Evolutionary conservation across 2,329 filamentous ascomycete genomes (phyloP).

Genomic region (Venturia aucupariae): DNA sequence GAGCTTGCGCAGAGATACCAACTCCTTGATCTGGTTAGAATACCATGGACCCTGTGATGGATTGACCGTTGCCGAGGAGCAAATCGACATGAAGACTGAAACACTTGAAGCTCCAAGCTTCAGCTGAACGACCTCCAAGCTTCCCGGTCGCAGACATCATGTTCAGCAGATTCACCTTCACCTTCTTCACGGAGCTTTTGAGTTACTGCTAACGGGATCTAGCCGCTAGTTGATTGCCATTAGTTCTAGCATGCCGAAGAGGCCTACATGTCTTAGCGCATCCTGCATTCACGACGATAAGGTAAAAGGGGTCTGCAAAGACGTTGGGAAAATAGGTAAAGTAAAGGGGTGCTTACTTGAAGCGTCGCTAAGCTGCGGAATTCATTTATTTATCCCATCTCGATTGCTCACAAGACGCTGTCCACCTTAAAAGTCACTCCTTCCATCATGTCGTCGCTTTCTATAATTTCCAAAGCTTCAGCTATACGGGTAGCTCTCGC

Average conservation of each 20-base stretch:
- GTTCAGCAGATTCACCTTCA: neutral
- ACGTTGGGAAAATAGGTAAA: neutral
- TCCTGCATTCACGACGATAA: neutral
- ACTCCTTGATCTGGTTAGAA: too few species aligned
- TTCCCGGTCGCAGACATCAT: neutral
- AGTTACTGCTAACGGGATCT: neutral
- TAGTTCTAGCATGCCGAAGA: neutral
- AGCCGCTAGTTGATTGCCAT: neutral
- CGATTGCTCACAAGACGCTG: neutral
- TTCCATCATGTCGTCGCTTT: neutral
- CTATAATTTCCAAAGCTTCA: neutral
- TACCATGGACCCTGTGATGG: neutral
- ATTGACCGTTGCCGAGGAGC: neutral
- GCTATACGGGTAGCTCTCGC: neutral
- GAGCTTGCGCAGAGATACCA: too few species aligned
- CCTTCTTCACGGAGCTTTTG: neutral
- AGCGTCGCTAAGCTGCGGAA: too few species aligned
- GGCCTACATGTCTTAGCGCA: neutral
- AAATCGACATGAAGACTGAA: neutral
- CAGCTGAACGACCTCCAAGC: neutral
- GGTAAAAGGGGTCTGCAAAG: neutral
- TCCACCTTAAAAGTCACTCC: neutral
- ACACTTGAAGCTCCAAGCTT: neutral
- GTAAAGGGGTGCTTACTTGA: neutral
- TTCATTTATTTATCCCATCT: neutral